Percentiles rank a stretch among this genome's conserved stretches.
Conservation (phyloP, 2,329 filamentous ascomycete genomes). For the Helotiales sp. region DNA sequence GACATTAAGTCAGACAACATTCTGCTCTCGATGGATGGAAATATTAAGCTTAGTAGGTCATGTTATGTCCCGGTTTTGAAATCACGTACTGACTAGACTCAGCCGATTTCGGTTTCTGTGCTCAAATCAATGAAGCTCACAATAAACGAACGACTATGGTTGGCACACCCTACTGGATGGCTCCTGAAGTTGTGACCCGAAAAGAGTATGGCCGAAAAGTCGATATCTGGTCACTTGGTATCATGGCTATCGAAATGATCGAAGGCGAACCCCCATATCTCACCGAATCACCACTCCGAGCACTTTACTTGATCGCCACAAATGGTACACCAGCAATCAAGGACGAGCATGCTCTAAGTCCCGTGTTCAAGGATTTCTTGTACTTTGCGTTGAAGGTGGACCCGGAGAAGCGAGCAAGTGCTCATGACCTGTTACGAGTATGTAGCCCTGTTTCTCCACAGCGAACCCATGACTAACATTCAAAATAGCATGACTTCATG, state of each 20-base stretch:
- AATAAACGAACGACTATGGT: conserved; percentile 99
- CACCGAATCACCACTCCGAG: conserved; percentile 90
- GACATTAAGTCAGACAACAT: conserved; percentile 99
- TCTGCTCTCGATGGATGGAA: conserved; percentile 87
- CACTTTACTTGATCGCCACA: conserved; percentile 94
- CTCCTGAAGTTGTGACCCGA: conserved; percentile 93
- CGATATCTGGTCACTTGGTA: conserved; percentile 97
- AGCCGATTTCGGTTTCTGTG: conserved; percentile 99
- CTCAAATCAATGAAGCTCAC: conserved; percentile 95
- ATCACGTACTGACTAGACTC: conserved; percentile 42
- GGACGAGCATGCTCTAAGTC: conserved; percentile 81
- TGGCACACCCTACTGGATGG: conserved; percentile 99
- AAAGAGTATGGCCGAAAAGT: conserved; percentile 99
- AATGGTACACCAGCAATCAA: conserved; percentile 96
- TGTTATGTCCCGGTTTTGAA: background rate
- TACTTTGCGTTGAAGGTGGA: conserved; percentile 95
- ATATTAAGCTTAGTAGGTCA: conserved; percentile 91
- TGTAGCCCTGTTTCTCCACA: conserved; percentile 46
- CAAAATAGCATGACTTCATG: conserved; percentile 77
- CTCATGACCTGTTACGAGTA: conserved; percentile 91
- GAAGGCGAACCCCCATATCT: conserved; percentile 97
- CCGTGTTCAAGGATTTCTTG: conserved; percentile 88
- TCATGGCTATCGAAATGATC: conserved; percentile 99
- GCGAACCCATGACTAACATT: conserved; percentile 33
- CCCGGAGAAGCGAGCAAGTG: conserved; percentile 93